Percentiles rank a stretch among this genome's conserved stretches.
Conservation (phyloP, 495 filamentous ascomycete species). For the Terfezia boudieri region DNA sequence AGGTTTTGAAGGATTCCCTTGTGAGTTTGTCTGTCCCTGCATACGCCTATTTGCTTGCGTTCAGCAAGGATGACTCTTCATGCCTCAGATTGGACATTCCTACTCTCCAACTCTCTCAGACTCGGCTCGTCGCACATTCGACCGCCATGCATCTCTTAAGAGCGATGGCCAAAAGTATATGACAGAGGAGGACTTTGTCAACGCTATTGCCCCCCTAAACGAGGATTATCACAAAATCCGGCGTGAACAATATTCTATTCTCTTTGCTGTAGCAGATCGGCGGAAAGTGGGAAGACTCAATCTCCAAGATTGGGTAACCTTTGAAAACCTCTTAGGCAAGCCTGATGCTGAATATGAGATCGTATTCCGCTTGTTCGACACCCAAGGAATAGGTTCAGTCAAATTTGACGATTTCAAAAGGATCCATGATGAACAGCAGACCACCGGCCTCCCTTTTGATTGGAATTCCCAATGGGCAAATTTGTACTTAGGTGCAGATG, state of each 20-base stretch:
- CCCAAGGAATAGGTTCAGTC: slow-evolving; percentile 56
- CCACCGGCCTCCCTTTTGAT: slow-evolving; percentile 71
- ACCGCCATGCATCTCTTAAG: slow-evolving; percentile 47
- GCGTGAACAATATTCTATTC: slow-evolving; percentile 77
- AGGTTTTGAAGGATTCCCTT: slow-evolving; percentile 54
- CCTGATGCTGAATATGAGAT: slow-evolving; percentile 98
- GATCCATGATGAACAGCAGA: slow-evolving; percentile 66
- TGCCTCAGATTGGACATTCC: slow-evolving; percentile 16
- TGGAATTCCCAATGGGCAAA: slow-evolving; percentile 97
- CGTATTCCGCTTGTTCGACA: slow-evolving; percentile 85
- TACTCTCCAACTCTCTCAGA: slow-evolving; percentile 35
- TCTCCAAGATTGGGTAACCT: slow-evolving; percentile 70
- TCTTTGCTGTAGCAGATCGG: slow-evolving; percentile 76
- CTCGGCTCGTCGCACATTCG: slow-evolving; percentile 49
- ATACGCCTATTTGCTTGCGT: too few species aligned
- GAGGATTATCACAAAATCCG: slow-evolving; percentile 98
- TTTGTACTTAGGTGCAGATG: slow-evolving; percentile 70
- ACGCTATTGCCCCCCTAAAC: slow-evolving; percentile 64
- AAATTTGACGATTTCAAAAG: slow-evolving; percentile 68
- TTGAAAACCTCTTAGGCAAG: slow-evolving; percentile 80
- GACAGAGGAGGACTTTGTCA: slow-evolving; percentile 62
- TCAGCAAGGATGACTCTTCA: too few species aligned
- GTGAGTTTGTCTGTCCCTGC: slow-evolving; percentile 31
- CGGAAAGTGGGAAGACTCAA: slow-evolving; percentile 44
- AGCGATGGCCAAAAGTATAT: slow-evolving; percentile 57